These are phyloP conservation scores for Metschnikowia dekortorum DNA, from an alignment of 805 yeast species.

Conservation along the genomic window DNA sequence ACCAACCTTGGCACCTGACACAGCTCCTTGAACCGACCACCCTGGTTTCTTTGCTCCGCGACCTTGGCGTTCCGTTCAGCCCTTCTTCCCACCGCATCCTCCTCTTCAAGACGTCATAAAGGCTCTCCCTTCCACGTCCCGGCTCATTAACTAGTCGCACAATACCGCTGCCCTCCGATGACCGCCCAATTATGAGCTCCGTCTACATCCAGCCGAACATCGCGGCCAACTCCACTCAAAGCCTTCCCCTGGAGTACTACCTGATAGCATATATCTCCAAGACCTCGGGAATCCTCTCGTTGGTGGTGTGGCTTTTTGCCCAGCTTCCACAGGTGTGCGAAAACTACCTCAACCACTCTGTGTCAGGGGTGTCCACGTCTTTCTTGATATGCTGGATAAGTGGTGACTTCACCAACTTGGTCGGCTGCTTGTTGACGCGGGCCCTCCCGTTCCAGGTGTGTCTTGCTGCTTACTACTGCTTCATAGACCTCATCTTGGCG, in stretches of 20 bases:
- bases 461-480: conserved; percentile 67
- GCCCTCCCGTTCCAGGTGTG: conserved; percentile 80
- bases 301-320: conserved; percentile 27
- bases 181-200: conserved; percentile 3
- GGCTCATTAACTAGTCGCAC: background rate
- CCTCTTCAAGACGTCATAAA: background rate
- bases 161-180: background rate
- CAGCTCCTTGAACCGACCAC: background rate
- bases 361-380: conserved; percentile 29
- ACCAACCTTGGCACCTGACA: background rate
- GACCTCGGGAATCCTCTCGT: conserved; percentile 19
- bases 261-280: conserved; percentile 10
- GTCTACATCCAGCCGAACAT: conserved; percentile 1
- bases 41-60: background rate
- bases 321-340: conserved; percentile 27
- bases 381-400: conserved; percentile 34
- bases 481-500: conserved; percentile 15
- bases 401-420: conserved; percentile 44
- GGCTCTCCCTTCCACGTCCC: too few relatives aligned
- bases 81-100: background rate
- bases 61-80: background rate
- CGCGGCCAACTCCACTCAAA: conserved; percentile 6
- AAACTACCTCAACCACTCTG: conserved; percentile 29
- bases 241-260: conserved; percentile 12
- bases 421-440: conserved; percentile 71